Base-by-base conservation (phyloP, 106 monocot species). In the Dendrobium catenatum region DNA sequence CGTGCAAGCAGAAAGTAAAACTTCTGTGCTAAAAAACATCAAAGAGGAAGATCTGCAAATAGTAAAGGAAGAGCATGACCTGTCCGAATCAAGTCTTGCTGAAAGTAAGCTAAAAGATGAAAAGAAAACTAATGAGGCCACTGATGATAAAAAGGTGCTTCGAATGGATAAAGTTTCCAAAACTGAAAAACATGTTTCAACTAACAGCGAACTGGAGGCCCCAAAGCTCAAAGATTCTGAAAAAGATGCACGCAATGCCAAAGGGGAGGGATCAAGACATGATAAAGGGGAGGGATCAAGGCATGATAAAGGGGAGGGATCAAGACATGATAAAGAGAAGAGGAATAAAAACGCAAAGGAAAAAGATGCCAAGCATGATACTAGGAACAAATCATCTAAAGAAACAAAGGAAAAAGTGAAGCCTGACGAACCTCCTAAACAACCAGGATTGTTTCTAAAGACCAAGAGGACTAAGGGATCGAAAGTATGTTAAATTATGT, bases 391-490 rank as follows among this genome's bases (percentile, higher is more conserved):
- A 48, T 75, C 84, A 56, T 67, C 31, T 9, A 93, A 88, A 80
- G 95, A 95, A 29, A 40, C 47, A 6, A 95, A 85, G 67, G 89
- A 84, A 55, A 95, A 88, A 70, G 76, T 20, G n/a, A 91, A 85
- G 55, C 5, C 76, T 55, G 90, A 93, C 68, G 95, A 90, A 73
- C 91, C 90, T 78, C 91, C 93, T 9, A 74, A 82, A 77, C 75
- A 90, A 24, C 91, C 93, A 76, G 99, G 99, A 26, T 93, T 99
- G 37, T 89, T 95, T 79, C 76, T 99, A 41, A 82, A 83, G 73
- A 87, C 83, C 26, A 93, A 84, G 79, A 79, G 80, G 43, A 79
- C 64, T 54, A 93, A 87, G 81, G 95, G 79, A 61, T 88, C 88
- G 31, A 99, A 93, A 79, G 95, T 99, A 91, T 81, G 88, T 78